Percentiles rank a stretch among this genome's conserved stretches.
Evolutionary conservation across 805 yeast species (phyloP).

Genomic region (Pichia phayaonensis): DNA sequence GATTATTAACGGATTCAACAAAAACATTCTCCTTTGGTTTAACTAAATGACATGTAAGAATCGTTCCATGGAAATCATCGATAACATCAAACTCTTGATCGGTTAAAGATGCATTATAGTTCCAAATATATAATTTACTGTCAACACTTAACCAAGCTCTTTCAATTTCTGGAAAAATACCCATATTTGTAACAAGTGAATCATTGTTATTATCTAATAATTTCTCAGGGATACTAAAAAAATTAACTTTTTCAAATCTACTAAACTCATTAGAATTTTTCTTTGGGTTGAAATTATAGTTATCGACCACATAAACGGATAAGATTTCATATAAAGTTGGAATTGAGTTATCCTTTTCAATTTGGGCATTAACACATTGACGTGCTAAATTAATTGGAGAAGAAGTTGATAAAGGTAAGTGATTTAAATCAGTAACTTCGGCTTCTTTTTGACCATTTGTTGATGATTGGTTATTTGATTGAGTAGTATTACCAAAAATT

Average conservation of each 20-base stretch:
- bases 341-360: slow-evolving; percentile 48
- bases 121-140: slow-evolving; percentile 79
- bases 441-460: slow-evolving; percentile 13
- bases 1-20: slow-evolving; percentile 63
- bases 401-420: slow-evolving; percentile 43
- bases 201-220: slow-evolving; percentile 23
- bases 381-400: slow-evolving; percentile 53
- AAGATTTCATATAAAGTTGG: slow-evolving; percentile 50
- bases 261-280: slow-evolving; percentile 45
- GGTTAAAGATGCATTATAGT: slow-evolving; percentile 38
- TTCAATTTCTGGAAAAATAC: slow-evolving; percentile 70
- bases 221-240: slow-evolving; percentile 70
- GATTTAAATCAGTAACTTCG: slow-evolving; percentile 22
- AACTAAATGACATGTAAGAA: slow-evolving; percentile 68
- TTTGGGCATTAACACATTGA: slow-evolving; percentile 54
- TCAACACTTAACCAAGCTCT: slow-evolving; percentile 85
- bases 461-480: slow-evolving; percentile 10
- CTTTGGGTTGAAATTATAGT: slow-evolving; percentile 46
- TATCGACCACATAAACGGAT: slow-evolving; percentile 58
- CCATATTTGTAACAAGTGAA: slow-evolving; percentile 59
- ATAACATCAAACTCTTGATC: slow-evolving; percentile 66
- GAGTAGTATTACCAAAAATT: slow-evolving; percentile 1
- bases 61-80: slow-evolving; percentile 74
- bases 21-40: slow-evolving; percentile 78
- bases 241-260: slow-evolving; percentile 69